Evolutionary conservation across 345 rosid species (phyloP), one percentile per base, ranked within the genome.

Genomic region (Camelina sativa): DNA sequence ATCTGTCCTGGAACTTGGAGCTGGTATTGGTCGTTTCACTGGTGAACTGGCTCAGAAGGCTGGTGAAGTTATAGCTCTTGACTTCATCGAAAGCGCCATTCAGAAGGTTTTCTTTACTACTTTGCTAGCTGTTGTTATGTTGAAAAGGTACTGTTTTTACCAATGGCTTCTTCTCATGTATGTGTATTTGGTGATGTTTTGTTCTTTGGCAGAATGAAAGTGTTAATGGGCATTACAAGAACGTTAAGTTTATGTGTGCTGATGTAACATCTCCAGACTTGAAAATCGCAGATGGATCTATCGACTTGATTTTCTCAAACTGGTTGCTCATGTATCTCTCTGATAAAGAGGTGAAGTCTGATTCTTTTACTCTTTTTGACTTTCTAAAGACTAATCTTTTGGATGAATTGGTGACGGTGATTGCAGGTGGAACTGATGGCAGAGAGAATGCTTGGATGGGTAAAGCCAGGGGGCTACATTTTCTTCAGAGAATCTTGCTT

Each of bases 261-360:
- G 99, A 92, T 64, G 93, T 87, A 38, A 90, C 97, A 51, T 92
- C 97, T 11, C 91, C 84, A 1, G 87, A 86, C 62, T 61, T 95
- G 79, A 75, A 80, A 6, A 67, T 95, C 62, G 2, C 85, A 13
- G 91, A 89, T 68, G 90, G 72, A 70, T 90, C 97, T 6, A 55
- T 90, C 30, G 97, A 92, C 82, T 74, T 95, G 81, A 84, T 95
- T 22, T 90, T 92, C 75, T 95, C 98, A 6, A 90, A 95, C 57
- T 90, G 94, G 98, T 84, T 92, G 65, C 92, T 92, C 23, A 95
- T 92, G 99, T 90, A 92, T 88, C 99, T 95, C n/a, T 89, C 97
- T 58, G 98, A 95, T 66, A 69, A 84, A 59, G 98, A 95, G 96
- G 98, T 92, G 67, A 58, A 43, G 12, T 3, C 35, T n/a, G 40